phyloP scores from a whole-genome alignment of 495 filamentous ascomycete genomes.

The Podospora appendiculata region DNA sequence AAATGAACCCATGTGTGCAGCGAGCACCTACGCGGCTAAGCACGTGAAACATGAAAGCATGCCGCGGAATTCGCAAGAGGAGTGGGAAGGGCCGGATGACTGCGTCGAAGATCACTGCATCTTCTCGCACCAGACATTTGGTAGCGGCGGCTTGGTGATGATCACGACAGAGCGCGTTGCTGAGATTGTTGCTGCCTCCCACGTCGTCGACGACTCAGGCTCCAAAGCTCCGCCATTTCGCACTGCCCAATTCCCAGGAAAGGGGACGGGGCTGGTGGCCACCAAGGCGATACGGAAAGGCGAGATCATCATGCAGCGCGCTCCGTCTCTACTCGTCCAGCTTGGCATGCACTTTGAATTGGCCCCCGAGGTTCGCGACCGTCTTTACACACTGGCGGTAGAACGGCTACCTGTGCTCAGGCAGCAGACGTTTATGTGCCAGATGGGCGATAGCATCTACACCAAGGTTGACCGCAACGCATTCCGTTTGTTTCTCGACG shows the following conservation, averaged over 20 bases:
- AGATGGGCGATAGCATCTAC: conserved; percentile 23
- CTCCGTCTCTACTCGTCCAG: conserved; percentile 25
- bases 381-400: conserved; percentile 24
- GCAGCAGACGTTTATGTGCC: conserved; percentile 20
- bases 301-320: conserved; percentile 28
- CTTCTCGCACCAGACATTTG: conserved; percentile 18
- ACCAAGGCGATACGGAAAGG: conserved; percentile 28
- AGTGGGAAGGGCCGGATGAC: conserved; percentile 29
- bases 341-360: conserved; percentile 19
- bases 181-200: conserved; percentile 11
- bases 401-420: conserved; percentile 16
- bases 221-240: conserved; percentile 15
- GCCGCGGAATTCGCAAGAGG: neutral
- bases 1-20: too few relatives aligned
- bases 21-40: too few relatives aligned
- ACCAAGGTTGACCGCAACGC: conserved; percentile 32
- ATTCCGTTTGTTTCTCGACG: conserved; percentile 31
- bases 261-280: conserved; percentile 33
- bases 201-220: neutral
- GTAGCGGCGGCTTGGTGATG: conserved; percentile 25
- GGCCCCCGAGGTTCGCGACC: conserved; percentile 5
- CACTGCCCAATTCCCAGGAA: conserved; percentile 23
- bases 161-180: conserved; percentile 24
- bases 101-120: conserved; percentile 31
- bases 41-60: too few relatives aligned